Evolutionary conservation across 2,329 filamentous ascomycete genomes (phyloP), one percentile per base, ranked within the genome.

Genomic region (Ceratocystiopsis minuta): DNA sequence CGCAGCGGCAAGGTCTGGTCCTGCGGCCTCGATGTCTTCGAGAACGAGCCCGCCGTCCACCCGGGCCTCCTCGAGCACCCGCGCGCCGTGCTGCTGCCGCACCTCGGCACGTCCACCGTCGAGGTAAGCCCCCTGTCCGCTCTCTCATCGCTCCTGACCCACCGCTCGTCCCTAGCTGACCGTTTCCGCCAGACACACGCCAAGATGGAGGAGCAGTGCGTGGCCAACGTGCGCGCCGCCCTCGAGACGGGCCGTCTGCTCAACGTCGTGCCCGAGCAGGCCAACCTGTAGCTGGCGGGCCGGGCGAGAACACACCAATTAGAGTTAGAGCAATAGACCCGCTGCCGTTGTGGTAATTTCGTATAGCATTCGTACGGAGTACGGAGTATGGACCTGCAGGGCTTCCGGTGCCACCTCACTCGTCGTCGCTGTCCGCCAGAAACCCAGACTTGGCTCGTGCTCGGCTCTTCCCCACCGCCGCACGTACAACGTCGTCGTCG

Each of bases 41-140:
- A 75, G 51, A 49, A 57, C 39, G 71, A 75, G 54, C 78, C 78
- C 0, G 60, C 65, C 46, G 60, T 82, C 6, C 72, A 81, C 48
- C 68, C 71, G 2, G 69, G 68, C 1, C 57, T 82, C 15, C 43
- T 79, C 2, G 58, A 58, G 40, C 79, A 78, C 49, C 67, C 67
- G 5, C 64, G 71, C 47, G 74, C 76, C 1, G 60, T 79, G 43
- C 58, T 81, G 16, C 57, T 81, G 36, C 78, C 78, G 33, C 78
- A 82, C 51, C 68, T 82, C 60, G 78, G 78, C 0, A 82, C 76
- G 0, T 73, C 66, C 57, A 80, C 74, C 0, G 57, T 65, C 11
- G 77, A 80, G 31, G 31, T 32, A 32, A 14, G 31, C 13, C 31
- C 11, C 31, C 31, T 11, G 5, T 14, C 5, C 31, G 11, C 3